Evolutionary conservation across 345 rosid genomes (phyloP).

Genomic region (Populus tremula): DNA sequence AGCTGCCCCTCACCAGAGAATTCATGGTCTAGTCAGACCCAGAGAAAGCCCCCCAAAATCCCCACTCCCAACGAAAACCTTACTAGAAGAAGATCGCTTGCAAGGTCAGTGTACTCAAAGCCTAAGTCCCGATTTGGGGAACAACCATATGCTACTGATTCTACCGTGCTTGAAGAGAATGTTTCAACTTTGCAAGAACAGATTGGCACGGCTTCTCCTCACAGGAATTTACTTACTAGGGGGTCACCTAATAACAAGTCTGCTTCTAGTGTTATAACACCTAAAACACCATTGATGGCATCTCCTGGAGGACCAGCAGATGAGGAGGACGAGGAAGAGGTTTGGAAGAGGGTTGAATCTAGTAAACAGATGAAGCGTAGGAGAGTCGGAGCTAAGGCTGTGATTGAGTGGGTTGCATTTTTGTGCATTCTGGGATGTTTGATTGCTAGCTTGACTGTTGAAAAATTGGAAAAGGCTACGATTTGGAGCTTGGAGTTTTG

Average conservation of each 20-base stretch:
- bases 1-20: constrained; percentile 53
- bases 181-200: constrained; percentile 36
- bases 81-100: constrained; percentile 44
- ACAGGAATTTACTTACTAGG: constrained; percentile 31
- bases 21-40: constrained; percentile 35
- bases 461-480: constrained; percentile 22
- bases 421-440: constrained; percentile 36
- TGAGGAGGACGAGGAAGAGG: constrained; percentile 55
- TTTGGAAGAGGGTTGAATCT: constrained; percentile 52
- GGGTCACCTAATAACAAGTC: constrained; percentile 54
- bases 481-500: constrained; percentile 66
- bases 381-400: constrained; percentile 30
- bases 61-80: constrained; percentile 40
- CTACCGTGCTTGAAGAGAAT: constrained; percentile 37
- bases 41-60: constrained; percentile 60
- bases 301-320: constrained; percentile 37
- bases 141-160: constrained; percentile 43
- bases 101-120: constrained; percentile 59
- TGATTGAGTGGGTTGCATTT: constrained; percentile 52
- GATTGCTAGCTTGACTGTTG: constrained; percentile 56
- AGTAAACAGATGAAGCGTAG: constrained; percentile 39
- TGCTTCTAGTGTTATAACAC: constrained; percentile 21
- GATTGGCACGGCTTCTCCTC: constrained; percentile 34
- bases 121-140: constrained; percentile 85
- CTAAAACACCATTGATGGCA: constrained; percentile 35